These are phyloP conservation scores for Tolypocladium pustulatum DNA, from an alignment of 2,329 filamentous ascomycete species.

Conservation along the genomic window DNA sequence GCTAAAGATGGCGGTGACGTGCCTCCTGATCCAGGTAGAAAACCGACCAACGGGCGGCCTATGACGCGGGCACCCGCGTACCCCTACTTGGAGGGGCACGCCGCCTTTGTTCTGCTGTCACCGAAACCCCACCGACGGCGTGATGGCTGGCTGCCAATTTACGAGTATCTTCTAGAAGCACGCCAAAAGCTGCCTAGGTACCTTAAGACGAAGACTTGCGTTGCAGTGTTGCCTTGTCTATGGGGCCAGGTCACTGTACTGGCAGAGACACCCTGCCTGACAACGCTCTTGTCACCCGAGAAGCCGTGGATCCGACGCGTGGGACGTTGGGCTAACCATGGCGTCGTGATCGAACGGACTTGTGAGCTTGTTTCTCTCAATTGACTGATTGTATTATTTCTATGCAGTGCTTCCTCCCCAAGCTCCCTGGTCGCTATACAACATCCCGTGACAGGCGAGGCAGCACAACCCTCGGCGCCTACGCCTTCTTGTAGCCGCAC, in stretches of 20 bases:
- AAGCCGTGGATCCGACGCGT: not conserved
- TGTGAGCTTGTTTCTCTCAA: not conserved
- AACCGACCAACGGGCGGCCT: not conserved
- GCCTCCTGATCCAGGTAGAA: not conserved
- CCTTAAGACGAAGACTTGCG: not conserved
- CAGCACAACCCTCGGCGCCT: not conserved
- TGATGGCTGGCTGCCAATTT: not conserved
- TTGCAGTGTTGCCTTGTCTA: not conserved
- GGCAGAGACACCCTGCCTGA: not conserved
- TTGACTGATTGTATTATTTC: not conserved
- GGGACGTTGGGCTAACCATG: not conserved
- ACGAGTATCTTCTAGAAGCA: not conserved
- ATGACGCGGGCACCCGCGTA: not conserved
- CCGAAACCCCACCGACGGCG: not conserved
- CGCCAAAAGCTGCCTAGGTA: not conserved
- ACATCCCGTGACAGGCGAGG: not conserved
- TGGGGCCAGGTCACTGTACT: not conserved
- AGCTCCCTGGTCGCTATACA: not conserved
- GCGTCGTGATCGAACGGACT: not conserved
- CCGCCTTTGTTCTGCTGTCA: not conserved
- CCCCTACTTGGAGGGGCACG: not conserved
- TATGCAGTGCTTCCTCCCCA: not conserved
- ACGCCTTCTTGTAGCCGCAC: conserved; percentile 50
- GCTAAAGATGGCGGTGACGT: not conserved
- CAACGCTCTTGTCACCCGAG: not conserved